Conservation (phyloP, 2,329 filamentous ascomycete species). For the Botrytis byssoidea region DNA sequence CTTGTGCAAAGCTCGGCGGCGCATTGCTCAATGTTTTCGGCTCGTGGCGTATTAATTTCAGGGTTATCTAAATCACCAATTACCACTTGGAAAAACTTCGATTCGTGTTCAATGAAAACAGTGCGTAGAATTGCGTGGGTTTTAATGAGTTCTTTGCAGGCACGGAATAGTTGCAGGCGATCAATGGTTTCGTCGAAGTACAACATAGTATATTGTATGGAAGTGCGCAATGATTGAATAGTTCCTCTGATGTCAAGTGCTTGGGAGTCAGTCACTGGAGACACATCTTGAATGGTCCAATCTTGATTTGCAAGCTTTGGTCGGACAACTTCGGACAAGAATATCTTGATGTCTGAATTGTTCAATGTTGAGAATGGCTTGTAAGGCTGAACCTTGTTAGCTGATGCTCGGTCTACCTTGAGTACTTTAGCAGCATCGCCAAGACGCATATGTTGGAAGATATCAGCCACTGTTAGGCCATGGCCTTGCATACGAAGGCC, state of each 20-base stretch:
- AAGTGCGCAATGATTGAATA: slow-evolving; percentile 34
- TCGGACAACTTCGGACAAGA: slow-evolving; percentile 40
- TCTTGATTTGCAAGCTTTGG: slow-evolving; percentile 41
- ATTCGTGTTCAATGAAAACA: slow-evolving; percentile 41
- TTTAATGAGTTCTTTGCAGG: slow-evolving; percentile 36
- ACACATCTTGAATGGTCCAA: slow-evolving; percentile 43
- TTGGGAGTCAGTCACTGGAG: slow-evolving; percentile 43
- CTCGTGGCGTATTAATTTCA: slow-evolving; percentile 32
- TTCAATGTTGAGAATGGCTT: slow-evolving; percentile 42
- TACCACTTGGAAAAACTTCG: slow-evolving; percentile 40
- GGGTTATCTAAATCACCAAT: slow-evolving; percentile 38
- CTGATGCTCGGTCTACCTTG: slow-evolving; percentile 34
- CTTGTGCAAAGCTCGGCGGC: slow-evolving; percentile 37
- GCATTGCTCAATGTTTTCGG: slow-evolving; percentile 37
- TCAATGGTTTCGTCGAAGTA: slow-evolving; percentile 39
- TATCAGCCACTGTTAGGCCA: slow-evolving; percentile 44
- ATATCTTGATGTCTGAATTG: slow-evolving; percentile 36
- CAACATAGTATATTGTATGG: slow-evolving; percentile 43
- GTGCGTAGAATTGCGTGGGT: slow-evolving; percentile 43
- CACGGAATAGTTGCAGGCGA: slow-evolving; percentile 30
- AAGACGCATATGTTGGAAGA: slow-evolving; percentile 40
- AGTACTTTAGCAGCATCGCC: slow-evolving; percentile 25
- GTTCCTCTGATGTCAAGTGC: slow-evolving; percentile 44
- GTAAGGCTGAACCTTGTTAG: slow-evolving; percentile 33
- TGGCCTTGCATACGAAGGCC: slow-evolving; percentile 33